Evolutionary conservation across 208 protist species (phyloP), one percentile per base, ranked within the genome.

Genomic region (Blastocrithidia nonstop): DNA sequence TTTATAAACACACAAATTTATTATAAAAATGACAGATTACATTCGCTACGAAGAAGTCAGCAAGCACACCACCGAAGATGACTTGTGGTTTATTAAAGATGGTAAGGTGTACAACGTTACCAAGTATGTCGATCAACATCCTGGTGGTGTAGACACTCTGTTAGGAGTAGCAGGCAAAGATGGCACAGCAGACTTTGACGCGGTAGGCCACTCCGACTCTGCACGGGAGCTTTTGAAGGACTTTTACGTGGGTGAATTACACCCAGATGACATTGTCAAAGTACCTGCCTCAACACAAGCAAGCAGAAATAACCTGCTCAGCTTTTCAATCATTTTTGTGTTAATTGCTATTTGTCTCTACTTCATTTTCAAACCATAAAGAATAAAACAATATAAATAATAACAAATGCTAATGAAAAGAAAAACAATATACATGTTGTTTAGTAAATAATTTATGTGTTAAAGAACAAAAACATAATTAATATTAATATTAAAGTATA

Each of bases 71-170:
- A 66, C 59, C 2, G 70, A 85, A 46, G 45, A 69, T 5, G 71
- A 86, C 42, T 37, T 85, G 22, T 95, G 82, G 82, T 66, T 94
- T 24, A 68, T 86, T 39, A 75, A 83, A 35, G 57, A 94, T 47
- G 63, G 65, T 36, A 90, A 89, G 50, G 82, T 95, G 89, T 45
- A 66, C 88, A 26, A 52, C 35, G 35, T 95, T 19, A 86, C 71
- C 11, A 67, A 70, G 39, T 96, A 92, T 46, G 62, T 84, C 29
- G 69, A 89, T 48, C 48, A 72, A 40, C 87, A 96, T 60, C 85
- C 90, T n/a, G 90, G 90, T 27, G 85, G 87, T 36, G 59, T 68
- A 6, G 84, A 89, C 50, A 82, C 81, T 1, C 72, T 96, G 7
- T 53, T 86, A 6, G 71, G 74, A 22, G 66, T 85, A 17, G 87